Percentiles rank a stretch among this genome's conserved stretches.
Evolutionary conservation across 2,329 filamentous ascomycete genomes (phyloP).

Genomic region (Fusarium luffae): DNA sequence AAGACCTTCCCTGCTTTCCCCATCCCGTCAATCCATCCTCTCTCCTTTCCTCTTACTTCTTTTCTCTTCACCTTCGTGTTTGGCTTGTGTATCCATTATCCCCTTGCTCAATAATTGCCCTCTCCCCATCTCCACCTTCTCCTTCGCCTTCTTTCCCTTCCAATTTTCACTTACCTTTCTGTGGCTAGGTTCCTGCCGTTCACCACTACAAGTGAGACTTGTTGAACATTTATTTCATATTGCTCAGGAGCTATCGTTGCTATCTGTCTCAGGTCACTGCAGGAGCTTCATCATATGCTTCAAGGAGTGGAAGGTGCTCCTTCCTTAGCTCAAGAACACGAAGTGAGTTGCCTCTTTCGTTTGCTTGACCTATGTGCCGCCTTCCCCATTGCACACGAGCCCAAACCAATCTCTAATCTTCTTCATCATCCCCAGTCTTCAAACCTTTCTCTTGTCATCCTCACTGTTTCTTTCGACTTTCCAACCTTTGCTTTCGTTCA

Average conservation of each 20-base stretch:
- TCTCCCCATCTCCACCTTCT: neutral
- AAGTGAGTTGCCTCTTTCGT: neutral
- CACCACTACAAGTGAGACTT: neutral
- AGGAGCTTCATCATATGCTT: neutral
- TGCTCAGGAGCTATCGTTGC: neutral
- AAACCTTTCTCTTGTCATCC: slow-evolving; percentile 10
- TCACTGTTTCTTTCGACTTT: slow-evolving; percentile 16
- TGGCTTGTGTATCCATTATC: neutral
- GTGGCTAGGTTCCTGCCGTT: neutral
- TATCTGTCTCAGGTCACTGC: neutral
- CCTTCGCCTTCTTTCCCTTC: neutral
- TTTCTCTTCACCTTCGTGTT: neutral
- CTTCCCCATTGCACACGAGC: neutral
- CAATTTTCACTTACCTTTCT: neutral
- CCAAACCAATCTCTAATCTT: neutral
- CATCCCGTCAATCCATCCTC: neutral
- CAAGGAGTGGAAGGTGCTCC: slow-evolving; percentile 15
- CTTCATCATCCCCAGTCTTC: neutral
- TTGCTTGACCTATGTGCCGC: neutral
- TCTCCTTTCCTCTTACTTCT: neutral
- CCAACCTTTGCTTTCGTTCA: slow-evolving; percentile 7
- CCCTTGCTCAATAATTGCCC: neutral
- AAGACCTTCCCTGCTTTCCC: neutral
- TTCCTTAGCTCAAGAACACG: slow-evolving; percentile 2
- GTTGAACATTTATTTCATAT: neutral